Percentiles rank a stretch among this genome's conserved stretches.
Conservation (phyloP, 108 stramenopile species). For the Aurantiochytrium sp. region DNA sequence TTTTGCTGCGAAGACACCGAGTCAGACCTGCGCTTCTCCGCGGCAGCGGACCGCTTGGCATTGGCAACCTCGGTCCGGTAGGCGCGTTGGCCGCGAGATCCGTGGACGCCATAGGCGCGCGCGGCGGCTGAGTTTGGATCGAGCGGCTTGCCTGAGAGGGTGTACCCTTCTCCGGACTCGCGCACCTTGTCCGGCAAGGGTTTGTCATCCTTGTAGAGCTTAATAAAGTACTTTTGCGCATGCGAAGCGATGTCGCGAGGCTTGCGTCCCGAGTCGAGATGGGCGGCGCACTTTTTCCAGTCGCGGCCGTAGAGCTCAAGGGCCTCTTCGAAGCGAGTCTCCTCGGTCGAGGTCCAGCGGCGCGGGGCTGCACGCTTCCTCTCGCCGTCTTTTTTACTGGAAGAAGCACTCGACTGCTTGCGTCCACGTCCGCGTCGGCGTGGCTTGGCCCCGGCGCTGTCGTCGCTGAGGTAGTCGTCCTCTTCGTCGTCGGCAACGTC, state of each 20-base stretch:
- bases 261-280: background rate
- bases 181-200: conserved; percentile 12
- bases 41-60: background rate
- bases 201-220: background rate
- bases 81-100: background rate
- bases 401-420: background rate
- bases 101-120: background rate
- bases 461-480: background rate
- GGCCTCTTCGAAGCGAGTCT: background rate
- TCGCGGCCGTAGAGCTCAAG: background rate
- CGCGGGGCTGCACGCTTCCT: background rate
- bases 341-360: background rate
- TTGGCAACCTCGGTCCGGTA: background rate
- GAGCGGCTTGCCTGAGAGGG: conserved; percentile 5
- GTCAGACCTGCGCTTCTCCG: background rate
- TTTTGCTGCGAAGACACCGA: too few species aligned
- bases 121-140: background rate
- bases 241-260: background rate
- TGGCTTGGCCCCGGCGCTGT: background rate
- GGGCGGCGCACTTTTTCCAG: background rate
- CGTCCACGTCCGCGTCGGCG: background rate
- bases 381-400: background rate
- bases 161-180: background rate
- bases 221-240: conserved; percentile 7
- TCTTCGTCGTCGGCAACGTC: background rate